Conservation (phyloP, 306 rosid genomes). For the Pterocarpus macrocarpus region DNA sequence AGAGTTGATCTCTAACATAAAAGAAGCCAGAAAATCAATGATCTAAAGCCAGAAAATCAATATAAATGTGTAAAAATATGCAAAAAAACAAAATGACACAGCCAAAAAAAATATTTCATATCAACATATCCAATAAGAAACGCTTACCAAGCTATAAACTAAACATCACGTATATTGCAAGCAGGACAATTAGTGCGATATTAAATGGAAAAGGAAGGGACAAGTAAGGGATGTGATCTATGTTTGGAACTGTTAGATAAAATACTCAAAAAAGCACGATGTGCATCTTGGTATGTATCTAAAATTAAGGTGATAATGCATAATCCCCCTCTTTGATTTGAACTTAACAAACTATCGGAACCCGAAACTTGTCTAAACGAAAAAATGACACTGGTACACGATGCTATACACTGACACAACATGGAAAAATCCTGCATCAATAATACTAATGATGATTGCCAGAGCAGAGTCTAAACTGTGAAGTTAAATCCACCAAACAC, state of each 20-base stretch:
- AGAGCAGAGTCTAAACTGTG: neutral
- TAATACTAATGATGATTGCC: neutral
- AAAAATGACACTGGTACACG: neutral
- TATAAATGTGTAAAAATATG: neutral
- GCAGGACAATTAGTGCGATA: neutral
- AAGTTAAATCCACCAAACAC: constrained; percentile 1
- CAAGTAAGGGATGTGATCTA: neutral
- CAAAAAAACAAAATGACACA: neutral
- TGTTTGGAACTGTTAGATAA: neutral
- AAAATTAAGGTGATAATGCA: neutral
- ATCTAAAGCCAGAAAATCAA: neutral
- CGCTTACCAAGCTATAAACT: neutral
- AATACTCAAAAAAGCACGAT: neutral
- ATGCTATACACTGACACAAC: neutral
- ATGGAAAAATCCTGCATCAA: neutral
- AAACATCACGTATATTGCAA: neutral
- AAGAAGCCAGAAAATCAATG: neutral
- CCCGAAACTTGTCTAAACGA: neutral
- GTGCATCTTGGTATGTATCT: constrained; percentile 5
- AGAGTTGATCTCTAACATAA: neutral
- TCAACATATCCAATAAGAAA: constrained; percentile 9
- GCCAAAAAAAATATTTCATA: too few species aligned
- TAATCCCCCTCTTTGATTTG: neutral
- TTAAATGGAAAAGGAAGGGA: neutral
- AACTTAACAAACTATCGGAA: neutral